Base-by-base conservation (phyloP, 768 basidiomycete species). In the Cyclocybe aegerita region DNA sequence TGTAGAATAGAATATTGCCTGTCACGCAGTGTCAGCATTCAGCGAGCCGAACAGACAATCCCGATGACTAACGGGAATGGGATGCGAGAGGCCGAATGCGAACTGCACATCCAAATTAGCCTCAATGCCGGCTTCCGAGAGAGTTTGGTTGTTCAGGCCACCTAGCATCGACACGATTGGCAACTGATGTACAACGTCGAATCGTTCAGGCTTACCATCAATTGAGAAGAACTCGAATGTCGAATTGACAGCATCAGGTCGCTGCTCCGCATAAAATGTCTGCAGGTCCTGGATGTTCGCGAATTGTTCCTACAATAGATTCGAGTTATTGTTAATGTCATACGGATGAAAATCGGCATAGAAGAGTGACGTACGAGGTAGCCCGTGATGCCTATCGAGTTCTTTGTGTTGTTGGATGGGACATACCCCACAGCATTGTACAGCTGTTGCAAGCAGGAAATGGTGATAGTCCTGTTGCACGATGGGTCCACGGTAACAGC, bases 31-130 rank as follows among this genome's bases (percentile, higher is more conserved):
- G 14, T 9, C 9, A 16, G 10, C 7, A n/a, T n/a, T 32, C 10
- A 38, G 39, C 30, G 4, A 17, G 30, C 9, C 14, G 12, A 10
- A 16, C 9, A 15, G 11, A 32, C 1, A 7, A 11, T 33, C 11
- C 15, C 12, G 15, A 36, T 17, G 10, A 38, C 57, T 33, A 34
- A 60, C 59, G 6, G 58, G 57, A 11, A 62, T 46, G 6, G 63
- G 63, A 60, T 76, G 77, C 4, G 83, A 72, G 23, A 90, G 48
- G 14, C 87, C 88, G 51, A 78, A 83, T 1, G 78, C 83, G 63
- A 82, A 85, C 58, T 88, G 85, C 3, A 78, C 76, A 53, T 89
- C 86, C 23, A 89, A 66, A 54, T 85, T 75, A 3, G 86, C 88
- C 62, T 91, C 89, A 3, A 50, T 59, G 1, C 86, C 86, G 11